Evolutionary conservation across 2,329 filamentous ascomycete species (phyloP), one percentile per base, ranked within the genome.

Genomic region (Epichloe sp.): DNA sequence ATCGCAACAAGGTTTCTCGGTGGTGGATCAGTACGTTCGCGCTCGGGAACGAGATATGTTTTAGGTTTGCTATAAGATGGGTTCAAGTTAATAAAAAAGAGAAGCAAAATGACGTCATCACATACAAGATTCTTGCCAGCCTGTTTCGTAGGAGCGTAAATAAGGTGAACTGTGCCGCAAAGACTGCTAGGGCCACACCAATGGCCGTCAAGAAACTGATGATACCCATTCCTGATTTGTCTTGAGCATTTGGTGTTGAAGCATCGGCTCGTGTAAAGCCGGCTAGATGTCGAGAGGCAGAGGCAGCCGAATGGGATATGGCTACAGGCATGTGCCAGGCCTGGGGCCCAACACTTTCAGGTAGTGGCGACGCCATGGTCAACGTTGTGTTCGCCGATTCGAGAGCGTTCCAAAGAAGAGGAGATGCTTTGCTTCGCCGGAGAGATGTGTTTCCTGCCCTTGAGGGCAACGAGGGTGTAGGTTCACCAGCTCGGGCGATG

Each of bases 1-100:
- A 83, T 66, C 14, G 70, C 71, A 64, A 76, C 71, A 38, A 75
- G 70, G 45, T 66, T 76, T 49, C 65, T 69, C 0, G 86, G 85
- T 2, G 88, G 86, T 1, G 85, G 72, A n/a, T 83, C 77, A 8
- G 87, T 89, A 58, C 88, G 81, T 70, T 95, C 86, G 62, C 85
- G 80, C 67, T 93, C 85, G 6, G 88, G 86, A 0, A 94, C 89
- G 1, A 95, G 78, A 58, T 88, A 95, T 4, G 88, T 91, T 65
- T 88, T 83, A 2, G 88, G 85, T 71, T 88, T 87, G 62, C 84
- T 88, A 43, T 10, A 46, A 35, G 17, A 23, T 31, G 3, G 26
- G 26, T 31, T 42, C 21, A 43, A 42, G 35, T 35, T 41, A 47
- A 26, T 21, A 11, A 43, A 45, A 45, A 34, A 19, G 10, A 42